Evolutionary conservation across 768 basidiomycete species (phyloP), one percentile per base, ranked within the genome.

Genomic region (Strobilomyces dryophilus): DNA sequence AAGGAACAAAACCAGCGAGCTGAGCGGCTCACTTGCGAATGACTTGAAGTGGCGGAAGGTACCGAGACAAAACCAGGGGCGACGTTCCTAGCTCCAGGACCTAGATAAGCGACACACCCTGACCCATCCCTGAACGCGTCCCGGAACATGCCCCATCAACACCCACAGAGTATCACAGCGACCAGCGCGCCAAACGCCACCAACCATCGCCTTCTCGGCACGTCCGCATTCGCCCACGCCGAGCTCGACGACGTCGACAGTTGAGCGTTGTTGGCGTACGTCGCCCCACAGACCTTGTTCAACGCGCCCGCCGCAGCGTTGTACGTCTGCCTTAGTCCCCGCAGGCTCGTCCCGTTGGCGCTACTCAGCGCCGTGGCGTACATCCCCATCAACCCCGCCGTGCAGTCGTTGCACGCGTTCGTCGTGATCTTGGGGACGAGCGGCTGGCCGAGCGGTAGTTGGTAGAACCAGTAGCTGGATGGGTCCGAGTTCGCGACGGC

Each of bases 391-490:
- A 89, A 55, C 55, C 66, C 75, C 66, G 80, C 77, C 20, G 80
- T 80, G 67, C 90, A 92, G 5, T 75, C 53, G 3, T 81, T 84
- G 65, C 90, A 92, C 15, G 80, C 75, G 17, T 77, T 78, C 17
- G 60, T 67, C 15, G 79, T 74, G 20, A 69, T 68, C 52, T 49
- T 52, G 5, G 76, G 73, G 6, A 84, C 83, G 1, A 89, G 70
- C 11, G 60, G 51, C 21, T 74, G 69, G 12, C 84, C 88, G 11
- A 85, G 76, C 4, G 85, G 84, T 11, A 92, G 75, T 34, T 74
- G 68, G 72, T 89, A 93, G 66, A 83, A 80, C 73, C 84, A 89
- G n/a, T 83, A 66, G 64, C 89, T 87, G 20, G 82, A 78, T 0
- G 86, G 80, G 52, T 82, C 80, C 3, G 74, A 31, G 55, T 74